A percentile compares a stretch with the other conserved stretches of the same genome.
These are phyloP conservation scores for Phytopythium mirpurense DNA, from an alignment of 352 stramenopile genomes.

Conservation along the genomic window DNA sequence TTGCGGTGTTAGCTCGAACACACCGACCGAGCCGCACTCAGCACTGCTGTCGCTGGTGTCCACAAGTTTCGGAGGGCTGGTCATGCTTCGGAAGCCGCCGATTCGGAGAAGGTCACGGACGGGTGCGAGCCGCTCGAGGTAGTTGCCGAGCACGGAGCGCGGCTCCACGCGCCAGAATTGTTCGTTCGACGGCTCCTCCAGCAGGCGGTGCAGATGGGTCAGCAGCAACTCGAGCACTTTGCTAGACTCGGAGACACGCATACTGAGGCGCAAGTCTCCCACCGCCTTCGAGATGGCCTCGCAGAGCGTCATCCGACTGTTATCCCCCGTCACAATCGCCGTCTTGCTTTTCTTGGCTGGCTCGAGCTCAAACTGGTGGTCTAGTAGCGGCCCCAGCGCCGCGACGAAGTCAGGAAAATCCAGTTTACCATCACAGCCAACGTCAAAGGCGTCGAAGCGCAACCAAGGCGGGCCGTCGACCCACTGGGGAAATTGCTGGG, in stretches of 20 bases:
- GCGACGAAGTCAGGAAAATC: constrained; percentile 57
- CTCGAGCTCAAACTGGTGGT: constrained; percentile 40
- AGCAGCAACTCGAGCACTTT: constrained; percentile 26
- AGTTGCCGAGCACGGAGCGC: constrained; percentile 14
- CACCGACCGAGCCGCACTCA: neutral
- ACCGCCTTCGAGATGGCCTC: constrained; percentile 37
- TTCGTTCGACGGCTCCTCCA: constrained; percentile 35
- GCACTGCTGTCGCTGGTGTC: neutral
- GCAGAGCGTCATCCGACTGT: constrained; percentile 22
- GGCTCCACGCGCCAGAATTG: constrained; percentile 28
- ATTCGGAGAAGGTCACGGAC: constrained; percentile 31
- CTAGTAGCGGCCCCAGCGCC: constrained; percentile 39
- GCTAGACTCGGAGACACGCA: constrained; percentile 12
- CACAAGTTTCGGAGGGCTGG: neutral
- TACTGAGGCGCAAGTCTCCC: constrained; percentile 30
- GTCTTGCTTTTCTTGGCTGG: constrained; percentile 5
- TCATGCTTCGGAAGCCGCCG: constrained; percentile 23
- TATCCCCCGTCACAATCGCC: neutral
- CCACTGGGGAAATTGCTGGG: constrained; percentile 7
- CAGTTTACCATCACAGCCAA: constrained; percentile 37
- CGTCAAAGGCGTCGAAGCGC: constrained; percentile 47
- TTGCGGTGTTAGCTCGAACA: constrained; percentile 28
- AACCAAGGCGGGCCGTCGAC: constrained; percentile 23
- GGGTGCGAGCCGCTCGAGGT: constrained; percentile 18
- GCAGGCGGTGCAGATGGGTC: constrained; percentile 18